Base-by-base conservation (phyloP, 768 basidiomycete species). In the Boletus tylopilopsis region DNA sequence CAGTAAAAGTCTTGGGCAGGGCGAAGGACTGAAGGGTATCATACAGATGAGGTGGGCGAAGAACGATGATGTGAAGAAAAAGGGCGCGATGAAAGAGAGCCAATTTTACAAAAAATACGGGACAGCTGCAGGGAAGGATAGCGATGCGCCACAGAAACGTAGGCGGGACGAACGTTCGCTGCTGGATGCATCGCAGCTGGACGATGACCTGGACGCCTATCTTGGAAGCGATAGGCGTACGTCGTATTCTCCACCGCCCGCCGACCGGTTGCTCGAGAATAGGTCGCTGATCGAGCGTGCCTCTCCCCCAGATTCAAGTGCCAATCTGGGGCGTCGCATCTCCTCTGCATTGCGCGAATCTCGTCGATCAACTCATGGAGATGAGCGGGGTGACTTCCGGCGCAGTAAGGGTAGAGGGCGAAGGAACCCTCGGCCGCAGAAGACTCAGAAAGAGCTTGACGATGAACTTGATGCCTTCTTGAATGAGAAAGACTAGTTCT, bases 381-480 rank as follows among this genome's bases (percentile, higher is more conserved):
- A 64, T 49, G 62, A 59, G 29, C 53, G 55, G 50, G 46, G 60
- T 59, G 56, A 63, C 54, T 55, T 53, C 59, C 46, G 64, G 45
- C 55, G 59, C 59, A 49, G 54, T 57, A 61, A 55, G 54, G 60
- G 68, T 57, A 60, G 70, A 48, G 66, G 71, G 33, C 70, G 76
- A 37, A 72, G 73, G 50, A 64, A 64, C 50, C 62, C 67, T 51
- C 72, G 75, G 11, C 71, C 75, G 21, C 75, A 64, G 50, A 82
- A 81, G 66, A 87, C 80, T 1, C 82, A 83, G 62, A 79, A 86
- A 67, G 87, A 92, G 57, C 72, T 93, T 32, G 90, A 93, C 54
- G 87, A 84, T 42, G 90, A 93, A 60, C 71, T 92, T 40, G 90
- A 92, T 27, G 84, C 85, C 15, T 91, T 91, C 67, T 64, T 88